A percentile compares a stretch with the other conserved stretches of the same genome.
Conservation (phyloP, 768 basidiomycete genomes). For the Terana coerulea region DNA sequence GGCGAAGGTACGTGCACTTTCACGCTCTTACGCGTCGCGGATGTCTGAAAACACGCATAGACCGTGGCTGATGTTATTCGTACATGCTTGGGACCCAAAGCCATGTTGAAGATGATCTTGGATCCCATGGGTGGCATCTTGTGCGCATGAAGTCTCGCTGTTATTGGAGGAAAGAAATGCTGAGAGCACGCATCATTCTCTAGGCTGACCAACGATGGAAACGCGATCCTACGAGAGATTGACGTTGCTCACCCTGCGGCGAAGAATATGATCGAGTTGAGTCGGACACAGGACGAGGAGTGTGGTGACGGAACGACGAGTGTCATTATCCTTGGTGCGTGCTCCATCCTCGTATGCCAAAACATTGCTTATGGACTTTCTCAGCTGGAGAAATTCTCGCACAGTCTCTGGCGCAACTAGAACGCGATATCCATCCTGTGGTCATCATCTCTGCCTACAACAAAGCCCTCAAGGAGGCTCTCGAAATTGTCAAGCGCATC, state of each 20-base stretch:
- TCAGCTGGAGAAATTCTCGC: slow-evolving; percentile 95
- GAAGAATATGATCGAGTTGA: slow-evolving; percentile 99
- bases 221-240: slow-evolving; percentile 96
- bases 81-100: slow-evolving; percentile 95
- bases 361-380: background rate
- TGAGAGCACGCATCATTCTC: background rate
- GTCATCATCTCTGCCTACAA: slow-evolving; percentile 99
- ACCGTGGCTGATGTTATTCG: slow-evolving; percentile 97
- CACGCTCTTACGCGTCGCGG: background rate
- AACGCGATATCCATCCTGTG: slow-evolving; percentile 97
- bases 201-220: slow-evolving; percentile 97
- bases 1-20: slow-evolving; percentile 65
- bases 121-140: slow-evolving; percentile 99
- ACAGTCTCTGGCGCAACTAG: slow-evolving; percentile 87
- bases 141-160: slow-evolving; percentile 35
- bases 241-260: slow-evolving; percentile 99
- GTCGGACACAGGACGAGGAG: slow-evolving; percentile 97
- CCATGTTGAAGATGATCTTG: slow-evolving; percentile 99
- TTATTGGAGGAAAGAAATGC: slow-evolving; percentile 3
- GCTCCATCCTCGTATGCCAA: background rate
- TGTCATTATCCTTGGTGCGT: slow-evolving; percentile 92
- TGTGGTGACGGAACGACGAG: slow-evolving; percentile 98
- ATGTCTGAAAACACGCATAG: slow-evolving; percentile 34
- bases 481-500: slow-evolving; percentile 83
- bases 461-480: slow-evolving; percentile 89